Base-by-base conservation (phyloP, 1,284 basidiomycete genomes). In the Marasmius tenuissimus region DNA sequence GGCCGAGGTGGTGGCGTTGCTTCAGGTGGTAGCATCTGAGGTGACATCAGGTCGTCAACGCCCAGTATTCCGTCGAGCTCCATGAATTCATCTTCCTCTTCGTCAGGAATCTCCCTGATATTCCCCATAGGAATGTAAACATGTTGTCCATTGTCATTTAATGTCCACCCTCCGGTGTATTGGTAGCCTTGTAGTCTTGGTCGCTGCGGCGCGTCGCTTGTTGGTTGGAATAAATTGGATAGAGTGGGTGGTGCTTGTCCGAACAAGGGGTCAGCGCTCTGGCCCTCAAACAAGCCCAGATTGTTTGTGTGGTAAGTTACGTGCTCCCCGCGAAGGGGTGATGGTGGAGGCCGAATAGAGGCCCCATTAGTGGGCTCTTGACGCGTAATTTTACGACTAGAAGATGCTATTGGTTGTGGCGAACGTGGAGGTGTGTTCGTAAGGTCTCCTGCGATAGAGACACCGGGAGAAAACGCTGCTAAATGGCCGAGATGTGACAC, bases 241-340 rank as follows among this genome's bases (percentile, higher is more conserved):
- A 61, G 47, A 11, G 37, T 61, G 7, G 62, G 59, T 1, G 50
- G 18, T 33, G 51, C 18, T 18, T 37, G 45, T 27, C 33, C 34
- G n/a, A 58, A 60, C 16, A 63, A 22, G 22, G 60, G 60, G n/a
- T 63, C 14, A 20, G 48, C 59, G 4, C 45, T 60, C 20, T 49
- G 49, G 11, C 42, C 59, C 2, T 58, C 38, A 51, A 63, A 63
- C 16, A 63, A 33, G 4, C 47, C 59, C 34, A 63, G 59, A 22
- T 53, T 49, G 38, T 63, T 63, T 7, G 59, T 61, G 57, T 61
- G 62, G 48, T 63, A 63, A 39, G 62, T 61, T 20, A 59, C 57
- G 52, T 54, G 52, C 4, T 54, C 52, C 16, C 52, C 34, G 5
- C 38, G 52, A 38, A 54, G 33, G 11, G 52, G 35, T 4, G 48